Conservation (phyloP, 208 protist genomes). For the Borovskyia barvae region DNA sequence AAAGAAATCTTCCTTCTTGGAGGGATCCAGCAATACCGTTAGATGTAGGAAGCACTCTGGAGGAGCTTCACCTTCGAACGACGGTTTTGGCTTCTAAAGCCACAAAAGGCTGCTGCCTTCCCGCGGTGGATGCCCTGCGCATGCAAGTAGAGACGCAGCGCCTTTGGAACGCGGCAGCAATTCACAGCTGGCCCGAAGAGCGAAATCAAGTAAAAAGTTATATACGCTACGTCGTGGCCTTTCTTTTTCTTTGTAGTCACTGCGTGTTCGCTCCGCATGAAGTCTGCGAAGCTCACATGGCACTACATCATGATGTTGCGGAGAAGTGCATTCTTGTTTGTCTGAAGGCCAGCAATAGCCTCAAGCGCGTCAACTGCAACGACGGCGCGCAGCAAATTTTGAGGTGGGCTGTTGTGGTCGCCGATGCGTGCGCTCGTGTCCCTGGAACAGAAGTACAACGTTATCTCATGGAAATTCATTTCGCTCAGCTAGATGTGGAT, state of each 20-base stretch:
- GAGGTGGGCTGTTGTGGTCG: slow-evolving; percentile 8
- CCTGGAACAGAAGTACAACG: background rate
- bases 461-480: slow-evolving; percentile 40
- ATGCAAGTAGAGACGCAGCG: slow-evolving; percentile 40
- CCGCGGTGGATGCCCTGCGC: slow-evolving; percentile 37
- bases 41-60: background rate
- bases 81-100: background rate
- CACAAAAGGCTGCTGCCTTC: slow-evolving; percentile 15
- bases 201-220: slow-evolving; percentile 16
- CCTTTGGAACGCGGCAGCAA: slow-evolving; percentile 57
- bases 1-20: background rate
- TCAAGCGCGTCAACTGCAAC: background rate
- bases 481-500: slow-evolving; percentile 44
- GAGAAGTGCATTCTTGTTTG: slow-evolving; percentile 82
- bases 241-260: slow-evolving; percentile 54
- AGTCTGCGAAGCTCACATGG: slow-evolving; percentile 44
- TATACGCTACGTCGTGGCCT: slow-evolving; percentile 36
- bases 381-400: slow-evolving; percentile 27
- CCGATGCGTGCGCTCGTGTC: background rate
- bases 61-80: background rate
- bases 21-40: background rate
- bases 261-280: slow-evolving; percentile 41
- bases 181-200: slow-evolving; percentile 22
- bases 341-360: slow-evolving; percentile 59
- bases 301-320: slow-evolving; percentile 44